Evolutionary conservation across 257 asterid species (phyloP), one percentile per base, ranked within the genome.

Genomic region (Misopates orontium): DNA sequence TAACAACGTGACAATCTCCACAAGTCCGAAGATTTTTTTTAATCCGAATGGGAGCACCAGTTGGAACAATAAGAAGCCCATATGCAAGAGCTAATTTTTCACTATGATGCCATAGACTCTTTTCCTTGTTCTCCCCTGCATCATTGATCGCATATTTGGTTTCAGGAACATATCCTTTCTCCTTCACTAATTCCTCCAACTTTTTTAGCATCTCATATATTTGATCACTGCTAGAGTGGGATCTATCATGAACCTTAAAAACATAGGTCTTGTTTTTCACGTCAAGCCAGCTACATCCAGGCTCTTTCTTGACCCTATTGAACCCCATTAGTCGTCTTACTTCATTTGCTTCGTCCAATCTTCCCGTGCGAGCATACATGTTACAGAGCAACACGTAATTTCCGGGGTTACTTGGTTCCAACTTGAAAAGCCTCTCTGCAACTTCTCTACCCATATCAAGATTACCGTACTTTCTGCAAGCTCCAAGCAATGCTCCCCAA

Each of bases 221-320:
- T 71, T 82, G 84, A 18, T 65, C 47, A 42, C 77, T 69, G 60
- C 50, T 65, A 8, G 45, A 56, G 68, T 82, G 77, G 9, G 84
- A 73, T 77, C 80, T 61, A 54, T 82, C 83, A 21, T 74, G 78
- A 71, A 71, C 84, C 55, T 55, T 82, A 69, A 82, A 82, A 56
- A 76, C 73, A 22, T 68, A 74, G 16, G 80, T 79, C 40, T 59
- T 68, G 69, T 79, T 82, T 71, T 67, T 82, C 24, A 76, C 73
- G 39, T 82, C 87, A 52, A 82, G 70, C 87, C 85, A 80, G 60
- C 85, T 80, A 56, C 75, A 77, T 0, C 86, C 88, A 4, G 85
- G 79, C 51, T 77, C 85, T 62, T 83, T 83, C 40, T 32, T 73
- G 19, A 80, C 75, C 59, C 66, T 62, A 42, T 75, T 78, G 24